Percentiles rank a stretch among this genome's conserved stretches.
These are phyloP conservation scores for Fonsecaea pedrosoi DNA, from an alignment of 2,329 filamentous ascomycete species.

Conservation along the genomic window DNA sequence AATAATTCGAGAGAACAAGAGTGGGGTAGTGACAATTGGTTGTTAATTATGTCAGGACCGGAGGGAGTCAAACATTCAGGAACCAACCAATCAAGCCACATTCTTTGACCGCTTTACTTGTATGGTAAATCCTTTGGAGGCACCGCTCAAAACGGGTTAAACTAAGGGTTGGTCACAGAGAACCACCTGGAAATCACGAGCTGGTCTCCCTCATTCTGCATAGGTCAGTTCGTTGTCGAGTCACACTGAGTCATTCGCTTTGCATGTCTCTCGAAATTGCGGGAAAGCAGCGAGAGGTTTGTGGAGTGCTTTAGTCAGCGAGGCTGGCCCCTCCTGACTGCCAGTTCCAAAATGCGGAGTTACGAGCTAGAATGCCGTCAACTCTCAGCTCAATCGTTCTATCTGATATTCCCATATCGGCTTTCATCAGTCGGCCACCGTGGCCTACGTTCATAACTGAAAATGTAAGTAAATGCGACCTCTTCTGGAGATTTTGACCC, in stretches of 20 bases:
- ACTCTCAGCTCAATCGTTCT: neutral
- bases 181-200: neutral
- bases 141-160: neutral
- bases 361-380: neutral
- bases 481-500: constrained; percentile 3
- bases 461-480: neutral
- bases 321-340: constrained; percentile 1
- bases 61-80: neutral
- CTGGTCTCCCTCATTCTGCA: neutral
- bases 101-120: neutral
- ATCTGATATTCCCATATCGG: neutral
- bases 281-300: neutral
- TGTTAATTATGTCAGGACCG: too few relatives aligned
- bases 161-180: too few relatives aligned
- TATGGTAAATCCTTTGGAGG: neutral
- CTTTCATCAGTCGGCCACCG: neutral
- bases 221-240: neutral
- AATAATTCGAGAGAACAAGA: neutral
- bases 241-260: neutral
- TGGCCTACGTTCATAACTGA: neutral
- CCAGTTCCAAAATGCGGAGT: neutral
- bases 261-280: neutral
- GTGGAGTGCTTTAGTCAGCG: neutral
- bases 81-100: neutral
- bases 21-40: neutral